Evolutionary conservation across 768 basidiomycete genomes (phyloP), one percentile per base, ranked within the genome.

Genomic region (Pleurotus salmoneostramineus): DNA sequence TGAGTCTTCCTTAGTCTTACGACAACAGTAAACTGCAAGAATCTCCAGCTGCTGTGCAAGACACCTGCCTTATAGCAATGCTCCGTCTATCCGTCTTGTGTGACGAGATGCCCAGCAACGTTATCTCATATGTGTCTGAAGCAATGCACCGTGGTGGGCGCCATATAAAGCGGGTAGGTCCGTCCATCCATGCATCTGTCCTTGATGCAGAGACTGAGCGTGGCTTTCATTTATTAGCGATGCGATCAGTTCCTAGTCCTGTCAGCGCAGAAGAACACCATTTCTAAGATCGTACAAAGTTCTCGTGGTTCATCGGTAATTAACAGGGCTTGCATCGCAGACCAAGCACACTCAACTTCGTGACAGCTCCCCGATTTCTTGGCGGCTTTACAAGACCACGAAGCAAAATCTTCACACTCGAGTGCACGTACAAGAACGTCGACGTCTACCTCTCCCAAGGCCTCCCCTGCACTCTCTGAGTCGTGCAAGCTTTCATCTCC

Each of bases 351-450:
- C 45, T 54, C 57, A 33, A 64, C 34, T 44, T 40, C 42, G 45
- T 36, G 50, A 32, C 63, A 92, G 91, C 79, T 92, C 45, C 91
- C 90, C 17, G 89, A 88, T 62, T 88, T 91, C 58, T 68, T 87
- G 43, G 60, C 69, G 32, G 77, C 84, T 3, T 67, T 91, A 40
- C 76, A 81, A 44, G 62, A 59, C 10, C 65, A 76, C 58, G 66
- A 64, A 49, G 21, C 58, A 21, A 33, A 50, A 66, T 42, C 56
- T 63, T 60, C 62, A 32, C 37, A 46, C 31, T 34, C 64, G 27
- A 46, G 49, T 56, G 15, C 49, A 21, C 46, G 27, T 5, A 17
- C 15, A 17, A 35, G 27, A 37, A 5, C 52, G 2, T 55, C 52
- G 7, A 33, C 10, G n/a, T 14, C 27, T 2, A 36, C 15, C 43